Conservation (phyloP, 2,329 filamentous ascomycete genomes). For the Botrytis fragariae region DNA sequence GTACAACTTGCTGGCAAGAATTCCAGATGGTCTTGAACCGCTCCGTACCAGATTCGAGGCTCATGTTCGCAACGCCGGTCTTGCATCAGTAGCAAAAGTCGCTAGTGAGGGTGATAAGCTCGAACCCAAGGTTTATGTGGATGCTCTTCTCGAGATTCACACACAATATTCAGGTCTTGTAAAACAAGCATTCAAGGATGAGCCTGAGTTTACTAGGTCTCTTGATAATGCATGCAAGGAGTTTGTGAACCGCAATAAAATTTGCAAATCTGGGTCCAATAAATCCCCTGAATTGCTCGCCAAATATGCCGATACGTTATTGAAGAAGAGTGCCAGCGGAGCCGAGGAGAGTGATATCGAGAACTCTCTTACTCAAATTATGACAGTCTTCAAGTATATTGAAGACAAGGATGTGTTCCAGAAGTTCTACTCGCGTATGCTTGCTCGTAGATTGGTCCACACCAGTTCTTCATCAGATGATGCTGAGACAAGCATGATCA, state of each 20-base stretch:
- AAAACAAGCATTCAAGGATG: conserved; percentile 87
- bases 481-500: conserved; percentile 98
- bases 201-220: conserved; percentile 94
- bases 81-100: conserved; percentile 87
- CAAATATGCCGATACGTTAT: conserved; percentile 88
- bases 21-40: conserved; percentile 87
- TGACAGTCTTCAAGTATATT: conserved; percentile 99
- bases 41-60: conserved; percentile 84
- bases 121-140: conserved; percentile 95
- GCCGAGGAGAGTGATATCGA: conserved; percentile 94
- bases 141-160: conserved; percentile 91
- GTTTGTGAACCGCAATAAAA: conserved; percentile 96
- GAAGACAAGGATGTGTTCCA: conserved; percentile 99
- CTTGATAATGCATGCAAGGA: conserved; percentile 96
- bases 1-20: conserved; percentile 87
- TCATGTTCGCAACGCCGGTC: conserved; percentile 86
- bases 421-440: conserved; percentile 97
- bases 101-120: conserved; percentile 83
- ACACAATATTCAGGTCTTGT: conserved; percentile 90
- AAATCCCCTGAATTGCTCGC: conserved; percentile 93
- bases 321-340: conserved; percentile 90
- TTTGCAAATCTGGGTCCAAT: conserved; percentile 90
- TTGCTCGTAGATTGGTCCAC: conserved; percentile 91
- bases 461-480: conserved; percentile 95
- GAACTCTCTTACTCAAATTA: conserved; percentile 83